Evolutionary conservation across 2,329 filamentous ascomycete species (phyloP), one percentile per base, ranked within the genome.

Genomic region (Phialemoniopsis sp.): DNA sequence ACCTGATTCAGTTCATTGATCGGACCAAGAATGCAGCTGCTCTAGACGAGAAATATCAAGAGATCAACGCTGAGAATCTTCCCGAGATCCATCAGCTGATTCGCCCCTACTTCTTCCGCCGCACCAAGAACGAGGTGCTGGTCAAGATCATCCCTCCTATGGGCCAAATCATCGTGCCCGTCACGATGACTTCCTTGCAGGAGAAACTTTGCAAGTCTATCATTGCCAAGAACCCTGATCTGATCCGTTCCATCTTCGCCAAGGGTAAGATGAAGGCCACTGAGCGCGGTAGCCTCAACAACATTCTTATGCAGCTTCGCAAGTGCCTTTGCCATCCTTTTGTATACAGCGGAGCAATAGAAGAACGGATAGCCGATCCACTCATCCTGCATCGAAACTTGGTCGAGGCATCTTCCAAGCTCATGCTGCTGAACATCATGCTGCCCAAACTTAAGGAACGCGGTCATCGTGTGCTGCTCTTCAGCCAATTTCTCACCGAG

Each of bases 281-380:
- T 13, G 90, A 97, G 43, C 78, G 85, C 6, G 82, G 87, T 32
- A 91, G 82, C 46, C 66, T 97, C 41, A 95, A 85, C 72, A 98
- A 98, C 52, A 95, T 98, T 30, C 64, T 98, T 32, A 89, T 96
- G 78, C 93, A 98, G 59, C 73, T 98, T 14, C 81, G 93, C 14
- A 97, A 96, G 59, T 95, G 89, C 48, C 72, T 98, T 3, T 96
- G 91, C 48, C 94, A 98, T 61, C 93, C 94, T 0, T 98, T 97
- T 57, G 82, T 97, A 36, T 98, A 96, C 69, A 96, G 82, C 53
- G 73, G 80, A 31, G 83, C 86, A 16, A 93, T 98, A 42, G 94
- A 98, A 62, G 93, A 98, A 59, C 80, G 80, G 35, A 77, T 76
- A 1, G 68, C 81, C 2, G 72, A 83, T 39, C 60, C 75, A 2